Percentiles rank a stretch among this genome's conserved stretches.
Evolutionary conservation across 2,329 filamentous ascomycete species (phyloP).

Genomic region (Cladophialophora chaetospira): DNA sequence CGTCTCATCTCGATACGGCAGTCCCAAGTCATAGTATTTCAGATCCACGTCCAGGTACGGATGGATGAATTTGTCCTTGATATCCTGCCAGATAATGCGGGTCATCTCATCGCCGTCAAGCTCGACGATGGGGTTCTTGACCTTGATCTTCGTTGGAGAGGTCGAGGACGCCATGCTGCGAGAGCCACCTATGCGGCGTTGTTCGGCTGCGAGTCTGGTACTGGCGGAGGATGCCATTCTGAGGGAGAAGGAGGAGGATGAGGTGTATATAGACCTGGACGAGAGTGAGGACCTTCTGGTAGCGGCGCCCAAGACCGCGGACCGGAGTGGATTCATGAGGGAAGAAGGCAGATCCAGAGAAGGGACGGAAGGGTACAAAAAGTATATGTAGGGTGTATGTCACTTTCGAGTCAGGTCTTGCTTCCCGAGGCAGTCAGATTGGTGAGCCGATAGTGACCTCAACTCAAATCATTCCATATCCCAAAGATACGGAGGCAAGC

Average conservation of each 20-base stretch:
- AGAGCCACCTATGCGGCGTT: constrained; percentile 27
- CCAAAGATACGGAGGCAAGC: neutral
- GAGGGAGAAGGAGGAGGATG: constrained; percentile 18
- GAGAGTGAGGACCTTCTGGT: constrained; percentile 19
- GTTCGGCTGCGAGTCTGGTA: constrained; percentile 31
- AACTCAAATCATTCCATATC: constrained; percentile 1
- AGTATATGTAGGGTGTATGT: neutral
- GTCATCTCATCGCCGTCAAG: constrained; percentile 96
- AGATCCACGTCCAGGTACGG: constrained; percentile 90
- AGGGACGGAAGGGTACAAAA: constrained; percentile 5
- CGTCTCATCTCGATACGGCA: constrained; percentile 93
- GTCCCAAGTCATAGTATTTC: constrained; percentile 95
- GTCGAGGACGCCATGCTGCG: constrained; percentile 49
- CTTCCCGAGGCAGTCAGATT: constrained; percentile 3
- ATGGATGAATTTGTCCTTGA: constrained; percentile 79
- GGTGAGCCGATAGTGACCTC: too few relatives aligned
- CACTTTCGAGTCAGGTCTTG: neutral
- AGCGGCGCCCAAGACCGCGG: constrained; percentile 25
- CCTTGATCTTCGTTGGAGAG: constrained; percentile 83
- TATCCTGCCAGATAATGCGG: constrained; percentile 96
- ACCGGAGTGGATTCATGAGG: constrained; percentile 26
- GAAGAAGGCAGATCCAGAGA: constrained; percentile 4
- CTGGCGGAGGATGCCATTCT: constrained; percentile 22
- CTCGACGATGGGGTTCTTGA: constrained; percentile 98
- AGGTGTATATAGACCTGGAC: constrained; percentile 5